phyloP scores from a whole-genome alignment of 2,329 filamentous ascomycete species.

The Colletotrichum incanum region DNA sequence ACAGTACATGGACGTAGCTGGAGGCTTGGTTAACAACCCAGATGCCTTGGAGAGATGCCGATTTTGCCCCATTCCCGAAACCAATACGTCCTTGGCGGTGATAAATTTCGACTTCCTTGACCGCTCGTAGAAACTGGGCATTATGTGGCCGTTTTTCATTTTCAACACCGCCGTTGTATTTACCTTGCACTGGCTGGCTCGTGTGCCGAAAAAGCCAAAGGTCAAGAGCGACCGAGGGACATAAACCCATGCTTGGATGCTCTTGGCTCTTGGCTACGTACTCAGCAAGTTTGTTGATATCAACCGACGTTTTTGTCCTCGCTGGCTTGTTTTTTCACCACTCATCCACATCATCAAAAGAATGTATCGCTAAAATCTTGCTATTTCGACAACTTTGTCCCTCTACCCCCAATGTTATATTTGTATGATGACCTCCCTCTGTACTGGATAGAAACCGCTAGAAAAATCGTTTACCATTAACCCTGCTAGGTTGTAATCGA shows the following conservation, averaged over 20 bases:
- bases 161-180: slow-evolving; percentile 65
- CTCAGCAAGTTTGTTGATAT: no score
- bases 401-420: no score
- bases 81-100: slow-evolving; percentile 55
- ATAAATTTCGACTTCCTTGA: slow-evolving; percentile 62
- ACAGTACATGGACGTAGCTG: slow-evolving; percentile 62
- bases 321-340: no score
- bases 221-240: not conserved
- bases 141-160: slow-evolving; percentile 66
- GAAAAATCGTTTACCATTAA: no score
- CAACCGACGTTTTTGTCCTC: no score
- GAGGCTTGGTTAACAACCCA: slow-evolving; percentile 58
- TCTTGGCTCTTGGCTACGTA: not conserved
- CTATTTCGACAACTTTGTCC: no score
- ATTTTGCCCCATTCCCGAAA: slow-evolving; percentile 57
- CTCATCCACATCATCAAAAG: no score
- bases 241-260: not conserved
- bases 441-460: no score
- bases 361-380: no score
- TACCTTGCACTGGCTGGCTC: slow-evolving; percentile 62
- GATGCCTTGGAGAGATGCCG: slow-evolving; percentile 60
- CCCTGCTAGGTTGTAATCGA: no score
- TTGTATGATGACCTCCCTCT: no score
- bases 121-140: slow-evolving; percentile 69
- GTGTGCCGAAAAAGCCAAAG: slow-evolving; percentile 49